Evolutionary conservation across 176 grass and related monocot species (phyloP).

Genomic region (Chrysopogon serrulatus): DNA sequence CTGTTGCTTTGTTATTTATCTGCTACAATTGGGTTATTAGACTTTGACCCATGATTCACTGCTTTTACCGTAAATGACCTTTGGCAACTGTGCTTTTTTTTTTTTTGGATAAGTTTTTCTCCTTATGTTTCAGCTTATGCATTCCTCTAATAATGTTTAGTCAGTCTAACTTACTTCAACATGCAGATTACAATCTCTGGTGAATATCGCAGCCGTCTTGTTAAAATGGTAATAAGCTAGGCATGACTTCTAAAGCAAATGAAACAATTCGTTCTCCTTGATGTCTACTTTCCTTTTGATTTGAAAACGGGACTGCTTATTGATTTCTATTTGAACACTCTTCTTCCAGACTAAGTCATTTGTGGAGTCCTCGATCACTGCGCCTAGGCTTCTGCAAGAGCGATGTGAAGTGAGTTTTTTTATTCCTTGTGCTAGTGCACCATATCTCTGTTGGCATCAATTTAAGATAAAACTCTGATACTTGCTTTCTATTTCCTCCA

Average conservation of each 20-base stretch:
- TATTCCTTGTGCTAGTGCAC: conserved; percentile 20
- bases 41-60: neutral
- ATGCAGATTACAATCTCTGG: conserved; percentile 73
- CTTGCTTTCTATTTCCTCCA: conserved; percentile 23
- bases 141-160: neutral
- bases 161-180: conserved; percentile 32
- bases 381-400: conserved; percentile 88
- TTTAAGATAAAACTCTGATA: conserved; percentile 31
- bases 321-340: conserved; percentile 17
- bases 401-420: conserved; percentile 84
- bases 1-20: neutral
- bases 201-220: conserved; percentile 79
- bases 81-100: neutral
- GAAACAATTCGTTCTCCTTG: neutral
- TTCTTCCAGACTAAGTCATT: conserved; percentile 72
- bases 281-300: neutral
- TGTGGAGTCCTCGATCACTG: conserved; percentile 59
- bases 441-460: neutral
- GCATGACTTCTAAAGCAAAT: conserved; percentile 6
- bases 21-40: neutral
- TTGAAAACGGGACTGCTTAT: neutral
- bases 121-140: neutral
- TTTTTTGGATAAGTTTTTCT: neutral
- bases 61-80: neutral
- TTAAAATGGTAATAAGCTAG: conserved; percentile 82